Conservation (phyloP, 2,329 filamentous ascomycete species). For the Fonsecaea nubica region DNA sequence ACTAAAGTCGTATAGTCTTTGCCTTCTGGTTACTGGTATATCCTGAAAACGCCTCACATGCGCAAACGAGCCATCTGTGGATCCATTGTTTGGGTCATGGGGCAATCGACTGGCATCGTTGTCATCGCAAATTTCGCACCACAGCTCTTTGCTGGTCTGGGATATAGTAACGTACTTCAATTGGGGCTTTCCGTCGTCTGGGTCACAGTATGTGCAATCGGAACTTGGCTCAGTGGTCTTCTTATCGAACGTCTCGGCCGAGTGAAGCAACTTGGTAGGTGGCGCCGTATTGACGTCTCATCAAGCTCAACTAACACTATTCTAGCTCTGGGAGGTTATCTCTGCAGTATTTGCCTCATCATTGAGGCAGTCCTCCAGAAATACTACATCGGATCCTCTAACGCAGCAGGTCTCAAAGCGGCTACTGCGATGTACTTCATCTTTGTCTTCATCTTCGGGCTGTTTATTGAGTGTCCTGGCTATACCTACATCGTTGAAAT, state of each 20-base stretch:
- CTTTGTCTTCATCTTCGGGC: conserved; percentile 50
- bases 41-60: conserved; percentile 16
- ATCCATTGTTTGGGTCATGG: conserved; percentile 19
- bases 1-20: conserved; percentile 16
- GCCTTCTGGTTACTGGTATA: conserved; percentile 21
- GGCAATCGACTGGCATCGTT: conserved; percentile 44
- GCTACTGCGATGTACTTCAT: conserved; percentile 51
- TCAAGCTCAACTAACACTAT: conserved; percentile 25
- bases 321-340: conserved; percentile 47
- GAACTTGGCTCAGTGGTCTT: conserved; percentile 41
- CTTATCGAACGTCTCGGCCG: conserved; percentile 40
- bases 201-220: conserved; percentile 40
- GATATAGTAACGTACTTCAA: conserved; percentile 35
- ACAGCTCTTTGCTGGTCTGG: conserved; percentile 47
- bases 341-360: conserved; percentile 47
- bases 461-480: conserved; percentile 31
- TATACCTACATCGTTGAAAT: conserved; percentile 30
- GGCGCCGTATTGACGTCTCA: conserved; percentile 32
- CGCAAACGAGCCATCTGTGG: conserved; percentile 20
- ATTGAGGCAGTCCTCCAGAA: conserved; percentile 47
- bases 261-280: conserved; percentile 26
- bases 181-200: conserved; percentile 27
- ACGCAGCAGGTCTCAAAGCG: conserved; percentile 43
- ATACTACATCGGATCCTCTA: conserved; percentile 44
- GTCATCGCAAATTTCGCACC: conserved; percentile 50